Percentiles rank a stretch among this genome's conserved stretches.
Conservation (phyloP, 2,329 filamentous ascomycete species). For the Colletotrichum sp. region DNA sequence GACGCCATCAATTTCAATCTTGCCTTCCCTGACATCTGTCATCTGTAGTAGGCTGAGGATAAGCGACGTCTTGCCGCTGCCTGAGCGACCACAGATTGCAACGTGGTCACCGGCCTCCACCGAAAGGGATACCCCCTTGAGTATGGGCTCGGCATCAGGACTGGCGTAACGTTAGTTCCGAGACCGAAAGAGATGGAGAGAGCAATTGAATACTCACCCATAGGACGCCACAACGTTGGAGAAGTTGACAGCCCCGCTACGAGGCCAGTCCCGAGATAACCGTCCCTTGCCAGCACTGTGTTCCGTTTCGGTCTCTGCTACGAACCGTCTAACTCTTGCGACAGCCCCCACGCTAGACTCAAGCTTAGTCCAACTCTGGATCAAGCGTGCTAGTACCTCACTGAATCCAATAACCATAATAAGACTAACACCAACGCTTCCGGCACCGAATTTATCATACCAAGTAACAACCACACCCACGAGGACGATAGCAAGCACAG, state of each 20-base stretch:
- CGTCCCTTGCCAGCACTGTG: neutral
- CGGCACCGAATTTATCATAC: constrained; percentile 29
- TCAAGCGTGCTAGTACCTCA: neutral
- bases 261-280: neutral
- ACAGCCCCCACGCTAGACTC: constrained; percentile 7
- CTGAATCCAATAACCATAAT: constrained; percentile 12
- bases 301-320: neutral
- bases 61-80: constrained; percentile 7
- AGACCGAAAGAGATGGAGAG: too few species aligned
- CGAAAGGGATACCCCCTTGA: neutral
- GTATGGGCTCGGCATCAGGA: neutral
- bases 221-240: neutral
- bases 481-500: neutral
- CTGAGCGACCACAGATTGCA: constrained; percentile 1
- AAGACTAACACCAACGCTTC: constrained; percentile 26
- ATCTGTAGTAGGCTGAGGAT: neutral
- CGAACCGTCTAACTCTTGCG: neutral
- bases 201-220: neutral
- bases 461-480: constrained; percentile 10
- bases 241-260: neutral
- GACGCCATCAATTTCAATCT: neutral
- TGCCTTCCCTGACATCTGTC: neutral
- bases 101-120: neutral
- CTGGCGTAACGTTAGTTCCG: too few species aligned
- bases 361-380: constrained; percentile 26